Base-by-base conservation (phyloP, 2,329 filamentous ascomycete species). In the Colletotrichum gloeosporioides region DNA sequence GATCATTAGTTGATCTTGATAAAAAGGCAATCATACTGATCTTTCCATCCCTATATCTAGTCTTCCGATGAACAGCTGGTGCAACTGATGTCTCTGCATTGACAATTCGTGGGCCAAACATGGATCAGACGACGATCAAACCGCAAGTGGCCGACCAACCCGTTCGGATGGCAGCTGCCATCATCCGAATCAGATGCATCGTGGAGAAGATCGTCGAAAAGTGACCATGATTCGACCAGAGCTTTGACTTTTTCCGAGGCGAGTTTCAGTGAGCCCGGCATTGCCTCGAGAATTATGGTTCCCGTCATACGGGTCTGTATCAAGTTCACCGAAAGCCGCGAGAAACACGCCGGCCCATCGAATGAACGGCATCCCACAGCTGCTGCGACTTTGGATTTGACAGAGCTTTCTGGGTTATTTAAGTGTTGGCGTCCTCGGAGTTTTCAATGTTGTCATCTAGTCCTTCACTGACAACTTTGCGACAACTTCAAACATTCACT, bases 121-220 rank as follows among this genome's bases (percentile, higher is more conserved):
- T 67, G 67, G 61, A 67, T 75, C 66, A 77, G 71, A 71, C 53
- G 75, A 75, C 75, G 72, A 77, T 77, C 75, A 77, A 71, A 75
- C 75, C 27, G 66, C 32, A 63, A 29, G 25, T 29, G 16, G 34
- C 71, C 44, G 66, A 68, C 15, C 61, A 61, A 18, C 27, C 71
- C 62, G 75, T 75, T 75, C 71, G 75, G 72, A 77, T 77, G 72
- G 67, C 71, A 75, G 67, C 63, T 71, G 71, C 22, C 71, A 62
- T 53, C 44, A 61, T 32, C 49, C 65, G 44, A 61, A 34, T n/a
- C 9, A 31, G 63, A 44, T 31, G 55, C 36, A 36, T 63, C 32
- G 39, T 49, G 70, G 59, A n/a, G 44, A 32, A 16, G 31, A 39
- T 34, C 27, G 15, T 22, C 29, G 44, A 29, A 34, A 53, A 29